Base-by-base conservation (phyloP, 805 yeast genomes). In the Spathaspora girioi region DNA sequence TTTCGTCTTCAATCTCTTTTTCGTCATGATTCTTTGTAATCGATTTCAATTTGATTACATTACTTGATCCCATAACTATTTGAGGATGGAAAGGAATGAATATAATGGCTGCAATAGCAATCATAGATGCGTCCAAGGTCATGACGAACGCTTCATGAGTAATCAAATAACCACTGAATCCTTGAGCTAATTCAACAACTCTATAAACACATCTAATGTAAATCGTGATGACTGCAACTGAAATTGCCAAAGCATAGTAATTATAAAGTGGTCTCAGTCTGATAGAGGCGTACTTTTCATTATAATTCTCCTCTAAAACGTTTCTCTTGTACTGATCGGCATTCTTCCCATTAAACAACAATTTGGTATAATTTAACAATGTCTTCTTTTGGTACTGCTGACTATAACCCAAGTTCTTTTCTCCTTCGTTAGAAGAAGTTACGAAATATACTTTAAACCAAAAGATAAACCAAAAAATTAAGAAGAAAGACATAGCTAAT, bases 151-250 rank as follows among this genome's bases (percentile, higher is more conserved):
- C 68, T 55, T 71, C 76, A 51, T 70, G 72, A 3, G 61, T 57
- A 40, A 69, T 60, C 44, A 70, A 61, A 55, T 63, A 69, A 2
- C 76, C 76, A 6, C 40, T 23, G 56, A 65, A 70, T 1, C 76
- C 75, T 52, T 70, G 67, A 17, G 68, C 60, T 52, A 71, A 63
- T 56, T 71, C 75, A 17, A 69, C 73, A 38, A 70, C 73, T 58
- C 76, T 61, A 53, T 71, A 71, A 11, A 69, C 47, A 52, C 70
- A 66, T 47, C 68, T 56, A 50, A 69, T 65, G 55, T 67, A 70
- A 43, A 71, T 61, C 29, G 59, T 57, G 27, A 66, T 8, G 2
- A 69, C 70, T 1, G 71, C 67, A 1, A 57, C 8, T 3, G 72
- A 61, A n/a, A 69, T 58, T 1, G 67, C 75, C 23, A 68, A 51